phyloP scores from a whole-genome alignment of 495 filamentous ascomycete species.

The Hypoxylon lienhwacheense region DNA sequence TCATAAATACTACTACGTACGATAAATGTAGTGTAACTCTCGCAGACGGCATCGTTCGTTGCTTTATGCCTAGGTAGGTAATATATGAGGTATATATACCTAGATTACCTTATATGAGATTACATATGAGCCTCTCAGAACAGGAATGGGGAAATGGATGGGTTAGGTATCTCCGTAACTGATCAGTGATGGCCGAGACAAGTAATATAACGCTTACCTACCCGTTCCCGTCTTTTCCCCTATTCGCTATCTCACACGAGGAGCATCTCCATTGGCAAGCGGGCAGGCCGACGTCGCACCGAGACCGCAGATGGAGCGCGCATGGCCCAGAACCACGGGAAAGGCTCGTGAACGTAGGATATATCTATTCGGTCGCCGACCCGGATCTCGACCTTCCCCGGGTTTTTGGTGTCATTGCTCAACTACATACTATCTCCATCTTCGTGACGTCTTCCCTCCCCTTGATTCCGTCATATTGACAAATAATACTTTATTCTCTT shows the following conservation, averaged over 20 bases:
- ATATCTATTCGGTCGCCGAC: conserved; percentile 29
- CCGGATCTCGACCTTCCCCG: conserved; percentile 13
- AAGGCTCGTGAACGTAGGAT: too few relatives aligned
- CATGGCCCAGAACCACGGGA: conserved; percentile 4
- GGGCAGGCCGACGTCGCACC: conserved; percentile 29
- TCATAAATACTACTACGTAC: conserved; percentile 3
- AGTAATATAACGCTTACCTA: conserved; percentile 4
- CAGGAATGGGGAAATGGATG: conserved; percentile 11
- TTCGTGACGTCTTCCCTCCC: not conserved
- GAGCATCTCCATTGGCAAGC: conserved; percentile 17
- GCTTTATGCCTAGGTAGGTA: conserved; percentile 7
- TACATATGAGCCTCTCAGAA: conserved; percentile 3
- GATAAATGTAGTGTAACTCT: conserved; percentile 5
- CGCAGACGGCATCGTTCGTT: not conserved
- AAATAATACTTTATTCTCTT: too few relatives aligned
- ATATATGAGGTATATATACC: conserved; percentile 14
- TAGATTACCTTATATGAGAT: conserved; percentile 7
- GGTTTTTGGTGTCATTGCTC: conserved; percentile 15
- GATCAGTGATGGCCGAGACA: conserved; percentile 30
- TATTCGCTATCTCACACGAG: conserved; percentile 9
- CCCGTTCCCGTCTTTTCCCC: conserved; percentile 17
- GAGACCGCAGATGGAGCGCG: conserved; percentile 11
- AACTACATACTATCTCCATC: conserved; percentile 9
- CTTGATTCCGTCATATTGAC: not conserved
- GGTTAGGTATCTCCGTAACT: conserved; percentile 27